Base-by-base conservation (phyloP, 2,329 filamentous ascomycete genomes). In the Chaetomiaceae sp. region DNA sequence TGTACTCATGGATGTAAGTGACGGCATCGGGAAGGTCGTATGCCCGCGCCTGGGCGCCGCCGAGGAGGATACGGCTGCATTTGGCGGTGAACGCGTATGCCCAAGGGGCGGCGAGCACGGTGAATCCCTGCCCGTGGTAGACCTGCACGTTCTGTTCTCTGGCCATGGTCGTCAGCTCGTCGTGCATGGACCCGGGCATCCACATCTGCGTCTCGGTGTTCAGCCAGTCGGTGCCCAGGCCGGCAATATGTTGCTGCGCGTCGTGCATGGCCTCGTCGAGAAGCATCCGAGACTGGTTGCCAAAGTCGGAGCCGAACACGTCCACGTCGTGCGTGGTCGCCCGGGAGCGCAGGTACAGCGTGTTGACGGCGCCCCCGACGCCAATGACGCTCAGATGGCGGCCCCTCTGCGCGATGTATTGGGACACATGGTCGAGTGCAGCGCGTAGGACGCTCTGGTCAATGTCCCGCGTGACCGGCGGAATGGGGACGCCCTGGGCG, bases 191-290 rank as follows among this genome's bases (percentile, higher is more conserved):
- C 2, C 36, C 36, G 8, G 36, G 36, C 36, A 38, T 38, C n/a
- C 15, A 38, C 22, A 38, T n/a, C 36, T 38, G 36, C 36, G 36
- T 38, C 36, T 38, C 36, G 22, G 36, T 38, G 36, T 38, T 38
- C 22, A 38, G 36, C 22, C 36, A 38, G 36, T 38, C 36, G 36
- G 36, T 38, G 36, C 36, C 36, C 14, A 38, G 15, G 8, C 3
- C 36, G 10, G 36, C n/a, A 4, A 38, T 29, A 6, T 38, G 36
- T 11, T 38, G 36, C 22, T 29, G 36, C 9, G 36, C 36, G 15
- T 38, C 36, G 15, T 38, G 22, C 22, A 38, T 38, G 22, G 36
- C 36, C n/a, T 9, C 36, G 36, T 38, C 36, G 24, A 38, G 36
- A 3, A 38, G 22, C 7, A 38, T 27, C n/a, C 36, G 14, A 4